Percentiles rank a stretch among this genome's conserved stretches.
Evolutionary conservation across 2,329 filamentous ascomycete species (phyloP).

Genomic region (Cladosporium halotolerans): DNA sequence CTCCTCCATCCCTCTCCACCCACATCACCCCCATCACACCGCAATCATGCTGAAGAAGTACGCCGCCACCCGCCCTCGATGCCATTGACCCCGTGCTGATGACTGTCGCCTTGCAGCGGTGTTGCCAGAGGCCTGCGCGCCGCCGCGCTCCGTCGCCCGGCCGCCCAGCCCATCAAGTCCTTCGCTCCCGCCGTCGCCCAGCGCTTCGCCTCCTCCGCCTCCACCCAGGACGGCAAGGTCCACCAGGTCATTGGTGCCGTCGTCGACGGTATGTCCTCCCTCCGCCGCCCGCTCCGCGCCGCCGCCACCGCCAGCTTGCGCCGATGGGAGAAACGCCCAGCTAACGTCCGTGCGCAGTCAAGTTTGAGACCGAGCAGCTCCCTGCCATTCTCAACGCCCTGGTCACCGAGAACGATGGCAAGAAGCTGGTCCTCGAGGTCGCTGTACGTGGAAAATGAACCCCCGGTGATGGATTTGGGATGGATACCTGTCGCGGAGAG

Average conservation of each 20-base stretch:
- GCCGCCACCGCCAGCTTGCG: conserved; percentile 6
- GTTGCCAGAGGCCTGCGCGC: conserved; percentile 60
- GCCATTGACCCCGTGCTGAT: conserved; percentile 23
- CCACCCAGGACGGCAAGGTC: conserved; percentile 56
- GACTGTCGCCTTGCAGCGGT: conserved; percentile 48
- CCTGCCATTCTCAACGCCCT: conserved; percentile 97
- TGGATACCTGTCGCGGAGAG: conserved; percentile 1
- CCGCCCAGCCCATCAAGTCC: conserved; percentile 47
- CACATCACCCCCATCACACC: conserved; percentile 44
- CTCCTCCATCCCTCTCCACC: conserved; percentile 14
- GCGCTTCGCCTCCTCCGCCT: conserved; percentile 57
- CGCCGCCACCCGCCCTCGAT: conserved; percentile 33
- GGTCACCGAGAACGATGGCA: conserved; percentile 80
- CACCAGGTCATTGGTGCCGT: conserved; percentile 95
- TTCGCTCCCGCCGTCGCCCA: conserved; percentile 53
- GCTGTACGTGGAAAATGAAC: conserved; percentile 59
- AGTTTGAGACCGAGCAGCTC: conserved; percentile 91
- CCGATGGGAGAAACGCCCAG: conserved; percentile 17
- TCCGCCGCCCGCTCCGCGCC: conserved; percentile 5
- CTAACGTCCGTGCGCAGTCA: conserved; percentile 57
- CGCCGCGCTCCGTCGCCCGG: conserved; percentile 52
- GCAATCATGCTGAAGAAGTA: conserved; percentile 80
- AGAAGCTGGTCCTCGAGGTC: conserved; percentile 95
- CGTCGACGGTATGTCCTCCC: conserved; percentile 74
- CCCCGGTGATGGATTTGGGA: conserved; percentile 5